Evolutionary conservation across 441 rosid species (phyloP).

Genomic region (Biscutella auriculata): DNA sequence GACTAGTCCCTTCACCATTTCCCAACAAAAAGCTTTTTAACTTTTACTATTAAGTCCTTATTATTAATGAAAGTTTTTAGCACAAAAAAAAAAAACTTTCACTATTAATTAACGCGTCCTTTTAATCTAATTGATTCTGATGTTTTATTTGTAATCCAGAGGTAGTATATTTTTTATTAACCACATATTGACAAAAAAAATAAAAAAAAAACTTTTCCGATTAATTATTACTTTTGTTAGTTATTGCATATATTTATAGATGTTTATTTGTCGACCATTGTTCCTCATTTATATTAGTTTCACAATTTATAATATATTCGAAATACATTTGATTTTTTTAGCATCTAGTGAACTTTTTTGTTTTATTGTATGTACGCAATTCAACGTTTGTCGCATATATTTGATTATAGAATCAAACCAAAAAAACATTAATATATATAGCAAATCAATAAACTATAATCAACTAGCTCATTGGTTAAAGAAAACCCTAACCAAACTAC

Average conservation of each 20-base stretch:
- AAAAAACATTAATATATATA: background rate
- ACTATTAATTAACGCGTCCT: no score
- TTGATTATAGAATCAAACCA: background rate
- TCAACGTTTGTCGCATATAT: background rate
- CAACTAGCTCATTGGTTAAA: background rate
- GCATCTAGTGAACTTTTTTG: background rate
- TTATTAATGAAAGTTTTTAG: no score
- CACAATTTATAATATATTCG: no score
- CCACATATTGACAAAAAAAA: no score
- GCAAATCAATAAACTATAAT: background rate
- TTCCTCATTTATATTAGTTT: background rate
- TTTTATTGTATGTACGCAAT: background rate
- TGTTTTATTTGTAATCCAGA: no score
- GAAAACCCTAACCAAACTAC: background rate
- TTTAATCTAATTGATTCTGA: no score
- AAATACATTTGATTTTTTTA: no score
- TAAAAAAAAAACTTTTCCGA: background rate
- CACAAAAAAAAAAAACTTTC: no score
- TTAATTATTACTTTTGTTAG: background rate
- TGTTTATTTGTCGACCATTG: slow-evolving; percentile 3
- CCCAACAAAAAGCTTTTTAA: background rate
- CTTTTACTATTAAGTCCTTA: no score
- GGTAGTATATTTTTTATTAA: no score
- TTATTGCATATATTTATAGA: no score
- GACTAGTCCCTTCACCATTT: background rate